Conservation (phyloP, 441 rosid species). For the Erysimum pusillum region DNA sequence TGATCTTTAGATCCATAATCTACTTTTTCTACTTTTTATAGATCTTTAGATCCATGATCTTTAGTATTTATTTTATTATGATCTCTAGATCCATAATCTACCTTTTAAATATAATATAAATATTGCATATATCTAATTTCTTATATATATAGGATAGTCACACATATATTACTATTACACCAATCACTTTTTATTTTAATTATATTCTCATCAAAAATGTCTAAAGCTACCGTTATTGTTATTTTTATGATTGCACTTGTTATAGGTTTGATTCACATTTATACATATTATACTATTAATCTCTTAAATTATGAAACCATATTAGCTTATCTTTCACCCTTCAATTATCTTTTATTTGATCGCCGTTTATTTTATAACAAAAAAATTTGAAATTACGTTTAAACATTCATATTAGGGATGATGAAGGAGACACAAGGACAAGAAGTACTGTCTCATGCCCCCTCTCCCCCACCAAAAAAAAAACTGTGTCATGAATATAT, state of each 20-base stretch:
- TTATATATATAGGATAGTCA: background rate
- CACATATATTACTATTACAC: background rate
- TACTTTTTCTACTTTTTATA: no score
- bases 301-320: background rate
- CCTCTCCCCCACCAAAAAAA: no score
- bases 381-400: background rate
- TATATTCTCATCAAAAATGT: background rate
- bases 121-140: no score
- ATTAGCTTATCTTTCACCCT: no score
- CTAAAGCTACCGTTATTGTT: background rate
- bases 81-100: no score
- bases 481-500: slow-evolving; percentile 19
- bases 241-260: background rate
- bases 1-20: no score
- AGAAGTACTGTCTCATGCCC: background rate
- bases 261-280: background rate
- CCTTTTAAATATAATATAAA: no score
- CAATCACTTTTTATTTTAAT: background rate
- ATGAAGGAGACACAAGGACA: slow-evolving; percentile 9
- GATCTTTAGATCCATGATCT: no score
- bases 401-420: slow-evolving; percentile 8
- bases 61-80: no score
- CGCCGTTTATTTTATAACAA: background rate
- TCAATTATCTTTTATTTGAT: background rate
- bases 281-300: background rate